Evolutionary conservation across 352 stramenopile species (phyloP), one percentile per base, ranked within the genome.

Genomic region (Globisporangium orthogonon): DNA sequence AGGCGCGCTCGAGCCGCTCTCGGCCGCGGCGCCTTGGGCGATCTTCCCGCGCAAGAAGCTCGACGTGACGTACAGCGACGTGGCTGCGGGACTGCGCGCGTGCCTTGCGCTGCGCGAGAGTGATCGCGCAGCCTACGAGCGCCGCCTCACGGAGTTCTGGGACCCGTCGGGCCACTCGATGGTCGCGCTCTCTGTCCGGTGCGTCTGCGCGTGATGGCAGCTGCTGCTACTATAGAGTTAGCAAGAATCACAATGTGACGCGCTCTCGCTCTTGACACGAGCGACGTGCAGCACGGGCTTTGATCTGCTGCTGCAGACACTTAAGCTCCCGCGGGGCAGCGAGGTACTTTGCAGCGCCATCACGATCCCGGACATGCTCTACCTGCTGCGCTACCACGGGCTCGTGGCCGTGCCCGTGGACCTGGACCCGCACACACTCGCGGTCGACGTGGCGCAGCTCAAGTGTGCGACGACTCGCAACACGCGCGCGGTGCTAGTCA

Each of bases 291-390:
- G 85, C 11, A 94, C 85, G 44, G 85, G 77, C 1, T 91, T 94
- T 61, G 85, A 94, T 56, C 66, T 91, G 48, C 58, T 94, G 37
- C 57, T 94, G 43, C 76, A 90, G 61, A 87, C 83, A 37, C 73
- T 91, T 30, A 72, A 82, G 54, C 70, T 91, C n/a, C 80, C 82
- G 7, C 44, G 37, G 28, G 80, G 79, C 15, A 87, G 69, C 54
- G 75, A 91, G 56, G 76, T 94, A 47, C 66, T 94, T 17, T 90
- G 83, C 60, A 89, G 75, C 65, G 82, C 85, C 30, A 83, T 94
- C 41, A 94, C 85, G 7, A 94, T 94, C 62, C 80, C 82, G 0
- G 85, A 94, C 60, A 92, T 94, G 85, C 68, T 94, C 48, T 83
- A 91, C 63, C 63, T 92, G 35, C 60, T 92, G 48, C 65, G 70